Evolutionary conservation across 164 flowering plant species (phyloP), one percentile per base, ranked within the genome.

Genomic region (Vitis labrusca): DNA sequence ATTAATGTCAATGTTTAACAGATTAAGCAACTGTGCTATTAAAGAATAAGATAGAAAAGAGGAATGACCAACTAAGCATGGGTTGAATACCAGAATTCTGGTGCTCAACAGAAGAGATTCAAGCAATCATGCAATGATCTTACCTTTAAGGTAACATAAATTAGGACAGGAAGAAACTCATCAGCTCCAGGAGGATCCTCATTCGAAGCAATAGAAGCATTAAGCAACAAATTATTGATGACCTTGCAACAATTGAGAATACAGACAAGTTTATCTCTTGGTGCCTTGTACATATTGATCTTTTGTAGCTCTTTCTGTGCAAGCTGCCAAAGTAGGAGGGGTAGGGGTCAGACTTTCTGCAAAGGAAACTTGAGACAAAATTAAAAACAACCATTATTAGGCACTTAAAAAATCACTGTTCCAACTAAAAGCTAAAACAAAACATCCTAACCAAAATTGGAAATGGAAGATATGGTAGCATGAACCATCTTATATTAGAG

Each of bases 261-360:
- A 73, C 99, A 94, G 8, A 82, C 89, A 72, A 94, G 94, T 77
- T 94, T 94, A 78, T 94, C 99, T 75, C 97, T 86, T n/a, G 99
- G 99, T 68, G 99, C 97, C 82, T 90, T 94, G 85, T 82, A 85
- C 96, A 92, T 89, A 72, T 92, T 92, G 69, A 94, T 91, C 82
- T 92, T 94, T 73, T 88, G 97, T 63, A 94, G 84, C 79, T 94
- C 99, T 78, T 94, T 92, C 73, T 94, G 97, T 52, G 99, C 99
- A 75, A 92, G 95, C 97, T 94, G 87, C 67, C 50, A 71, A 66
- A 64, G 55, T 49, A 15, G 63, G 13, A 52, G 19, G 44, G n/a
- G 68, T 3, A 37, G n/a, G 4, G 50, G 53, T 48, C 9, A 58
- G 62, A 32, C 51, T 47, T 23, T 16, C 7, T 32, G 50, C n/a